These are phyloP conservation scores for Pilasporangium apinafurcum DNA, from an alignment of 352 stramenopile species.

Conservation along the genomic window DNA sequence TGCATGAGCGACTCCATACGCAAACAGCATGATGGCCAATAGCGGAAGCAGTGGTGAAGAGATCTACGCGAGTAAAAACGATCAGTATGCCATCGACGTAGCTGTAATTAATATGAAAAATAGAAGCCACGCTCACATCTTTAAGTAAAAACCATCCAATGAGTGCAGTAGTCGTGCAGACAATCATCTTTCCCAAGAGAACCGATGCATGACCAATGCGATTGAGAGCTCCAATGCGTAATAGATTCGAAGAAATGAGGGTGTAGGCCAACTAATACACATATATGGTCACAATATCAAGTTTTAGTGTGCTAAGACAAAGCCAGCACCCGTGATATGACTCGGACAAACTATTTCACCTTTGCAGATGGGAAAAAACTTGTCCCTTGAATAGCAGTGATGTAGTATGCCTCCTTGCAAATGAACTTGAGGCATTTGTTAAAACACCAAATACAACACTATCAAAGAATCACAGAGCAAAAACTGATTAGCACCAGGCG, in stretches of 20 bases:
- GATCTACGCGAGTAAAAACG: conserved; percentile 12
- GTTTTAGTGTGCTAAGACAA: no score
- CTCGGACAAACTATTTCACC: conserved; percentile 15
- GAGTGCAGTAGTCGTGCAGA: conserved; percentile 62
- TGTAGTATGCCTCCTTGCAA: conserved; percentile 76
- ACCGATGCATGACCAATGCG: conserved; percentile 24
- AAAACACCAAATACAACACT: conserved; percentile 85
- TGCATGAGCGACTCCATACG: conserved; percentile 68
- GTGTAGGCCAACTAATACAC: conserved; percentile 12
- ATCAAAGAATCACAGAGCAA: neutral
- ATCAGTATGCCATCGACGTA: neutral
- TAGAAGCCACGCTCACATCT: conserved; percentile 28
- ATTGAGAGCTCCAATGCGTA: conserved; percentile 19
- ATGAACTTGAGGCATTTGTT: conserved; percentile 81
- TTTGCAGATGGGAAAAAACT: conserved; percentile 73
- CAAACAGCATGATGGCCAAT: conserved; percentile 59
- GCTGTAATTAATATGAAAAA: no score
- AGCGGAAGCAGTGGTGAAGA: conserved; percentile 63
- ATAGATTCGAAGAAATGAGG: conserved; percentile 20
- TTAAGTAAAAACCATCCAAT: conserved; percentile 69
- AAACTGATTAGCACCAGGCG: conserved; percentile 4
- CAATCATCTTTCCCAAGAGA: conserved; percentile 50
- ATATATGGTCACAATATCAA: no score
- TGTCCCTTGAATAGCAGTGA: conserved; percentile 76
- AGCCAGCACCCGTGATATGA: no score